Base-by-base conservation (phyloP, 2,329 filamentous ascomycete genomes). In the Blumeria hordei region DNA sequence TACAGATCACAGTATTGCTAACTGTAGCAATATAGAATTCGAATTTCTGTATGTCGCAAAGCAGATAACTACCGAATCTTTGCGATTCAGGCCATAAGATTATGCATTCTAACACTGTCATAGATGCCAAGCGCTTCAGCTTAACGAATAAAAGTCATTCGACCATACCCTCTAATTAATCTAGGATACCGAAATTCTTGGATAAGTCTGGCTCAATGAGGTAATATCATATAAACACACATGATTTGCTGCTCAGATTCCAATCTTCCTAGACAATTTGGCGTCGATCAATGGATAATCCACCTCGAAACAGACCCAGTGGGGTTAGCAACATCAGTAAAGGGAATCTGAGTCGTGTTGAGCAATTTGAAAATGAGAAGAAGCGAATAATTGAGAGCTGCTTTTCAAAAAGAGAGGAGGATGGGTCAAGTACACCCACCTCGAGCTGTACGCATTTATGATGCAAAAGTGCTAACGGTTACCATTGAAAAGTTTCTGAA, bases 301-400 rank as follows among this genome's bases (percentile, higher is more conserved):
- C 63, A 59, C 57, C 59, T 56, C 58, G 60, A 57, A 64, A 62
- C 62, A 63, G 64, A 61, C 55, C 64, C 60, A 60, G 62, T 59
- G 63, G 61, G 63, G 60, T 60, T 61, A 62, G 60, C 59, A 58
- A 59, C 55, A 61, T 54, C 54, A 60, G 58, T 61, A 60, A 57
- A 43, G 39, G 34, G n/a, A 36, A 52, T 28, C 60, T 64, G 63
- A 63, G 55, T 33, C 59, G 64, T 41, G 90, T 90, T 55, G 87
- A 94, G 71, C 78, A 80, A 63, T 98, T 96, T 67, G 92, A 98
- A 68, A 88, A 96, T 65, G 92, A 98, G 74, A 94, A 95, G 74
- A 77, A 79, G 67, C 80, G 92, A 66, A 95, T 98, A 64, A 83
- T 94, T 60, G 85, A 94, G 59, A 94, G 85, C 69, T 95, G 88